These are phyloP conservation scores for Ilex paraguariensis DNA, from an alignment of 305 asterid species.

Conservation along the genomic window DNA sequence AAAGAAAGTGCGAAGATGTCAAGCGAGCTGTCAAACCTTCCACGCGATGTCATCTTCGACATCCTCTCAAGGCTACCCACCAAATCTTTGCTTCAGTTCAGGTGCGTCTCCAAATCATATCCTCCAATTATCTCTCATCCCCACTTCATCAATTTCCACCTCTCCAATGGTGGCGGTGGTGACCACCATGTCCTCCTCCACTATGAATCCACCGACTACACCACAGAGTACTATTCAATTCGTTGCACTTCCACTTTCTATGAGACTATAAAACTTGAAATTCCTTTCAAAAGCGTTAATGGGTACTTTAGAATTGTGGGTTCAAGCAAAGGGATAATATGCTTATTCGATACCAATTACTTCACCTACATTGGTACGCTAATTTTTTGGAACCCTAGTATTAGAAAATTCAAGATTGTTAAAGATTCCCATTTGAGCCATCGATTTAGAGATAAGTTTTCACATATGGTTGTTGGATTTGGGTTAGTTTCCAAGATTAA, in stretches of 20 bases:
- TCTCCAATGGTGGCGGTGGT: slow-evolving; percentile 10
- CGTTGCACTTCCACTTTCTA: slow-evolving; percentile 7
- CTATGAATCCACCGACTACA: slow-evolving; percentile 38
- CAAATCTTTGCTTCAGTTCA: slow-evolving; percentile 20
- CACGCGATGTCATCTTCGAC: slow-evolving; percentile 30
- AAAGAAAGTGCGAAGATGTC: too few species aligned
- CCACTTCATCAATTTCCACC: slow-evolving; percentile 29
- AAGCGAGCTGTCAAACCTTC: slow-evolving; percentile 11
- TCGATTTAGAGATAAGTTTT: slow-evolving; percentile 9
- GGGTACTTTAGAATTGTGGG: slow-evolving; percentile 38
- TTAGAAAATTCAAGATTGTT: slow-evolving; percentile 24
- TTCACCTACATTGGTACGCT: slow-evolving; percentile 22
- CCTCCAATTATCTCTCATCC: slow-evolving; percentile 25
- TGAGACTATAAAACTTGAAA: slow-evolving; percentile 15
- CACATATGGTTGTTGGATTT: slow-evolving; percentile 34
- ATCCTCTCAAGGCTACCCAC: slow-evolving; percentile 25
- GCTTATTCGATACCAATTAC: slow-evolving; percentile 31
- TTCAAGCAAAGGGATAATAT: slow-evolving; percentile 27
- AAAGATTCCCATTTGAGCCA: slow-evolving; percentile 6
- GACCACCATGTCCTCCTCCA: slow-evolving; percentile 23
- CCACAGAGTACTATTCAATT: slow-evolving; percentile 19
- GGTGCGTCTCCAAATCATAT: slow-evolving; percentile 25
- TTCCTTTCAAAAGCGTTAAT: slow-evolving; percentile 26
- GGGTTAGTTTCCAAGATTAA: slow-evolving; percentile 21
- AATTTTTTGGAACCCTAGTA: slow-evolving; percentile 35